Evolutionary conservation across 2,329 filamentous ascomycete species (phyloP), one percentile per base, ranked within the genome.

Genomic region (Moelleriella libera): DNA sequence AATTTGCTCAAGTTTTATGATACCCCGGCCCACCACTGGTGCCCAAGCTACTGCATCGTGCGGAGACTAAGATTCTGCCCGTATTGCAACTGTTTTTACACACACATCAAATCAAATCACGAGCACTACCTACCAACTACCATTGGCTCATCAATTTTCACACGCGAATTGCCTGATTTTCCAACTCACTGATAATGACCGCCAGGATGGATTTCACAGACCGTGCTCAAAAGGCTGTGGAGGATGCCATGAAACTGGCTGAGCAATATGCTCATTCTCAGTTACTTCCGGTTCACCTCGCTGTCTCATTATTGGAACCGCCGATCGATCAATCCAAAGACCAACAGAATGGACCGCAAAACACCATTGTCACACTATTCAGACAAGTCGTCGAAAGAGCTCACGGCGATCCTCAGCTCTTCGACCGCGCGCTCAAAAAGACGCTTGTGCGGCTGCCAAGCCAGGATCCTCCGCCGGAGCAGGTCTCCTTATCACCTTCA

Each of bases 331-430:
- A 74, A 55, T 88, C 84, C 56, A 89, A 87, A 63, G 85, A 92
- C 62, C 85, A 88, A 65, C 86, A 87, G 67, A 88, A 90, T 60
- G 73, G 75, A 5, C 79, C 83, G 30, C 75, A 84, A 47, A 74
- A 68, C 10, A 59, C 79, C 37, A 70, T 74, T 31, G 67, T 78
- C 55, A 87, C 89, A n/a, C 78, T 98, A 47, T 94, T 97, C 72
- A 82, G 87, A 55, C 92, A 98, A 68, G 90, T 96, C 49, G 75
- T 98, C 52, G 90, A 98, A 67, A 81, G 86, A 59, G 90, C 92
- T 45, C 86, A 94, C 68, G 92, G 92, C 60, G 92, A 98, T 63
- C 78, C 86, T 45, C 90, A 97, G 65, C 72, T 84, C 41, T 83
- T 97, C 58, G 88, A 94, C 61, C 80, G 92, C 57, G 75, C 87